Base-by-base conservation (phyloP, 441 rosid genomes). In the Rhodomyrtus psidioides region DNA sequence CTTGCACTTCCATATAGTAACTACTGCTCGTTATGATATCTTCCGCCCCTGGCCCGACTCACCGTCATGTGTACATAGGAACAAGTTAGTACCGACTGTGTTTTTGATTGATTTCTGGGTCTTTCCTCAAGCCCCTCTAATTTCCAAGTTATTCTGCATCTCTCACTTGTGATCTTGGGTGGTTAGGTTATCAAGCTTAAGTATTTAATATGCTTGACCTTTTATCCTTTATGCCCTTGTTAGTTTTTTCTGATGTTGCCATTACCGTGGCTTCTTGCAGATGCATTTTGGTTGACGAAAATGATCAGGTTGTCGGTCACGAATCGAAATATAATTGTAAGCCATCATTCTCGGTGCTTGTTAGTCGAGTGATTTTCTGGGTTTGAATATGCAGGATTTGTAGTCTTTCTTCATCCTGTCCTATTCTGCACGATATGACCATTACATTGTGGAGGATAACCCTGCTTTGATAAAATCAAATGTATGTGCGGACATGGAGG, bases 221-320 rank as follows among this genome's bases (percentile, higher is more conserved):
- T 10, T 70, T 9, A 6, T 70, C n/a, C 49, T 21, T 3, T 23
- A 5, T 70, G 79, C 27, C 42, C 49, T 65, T 19, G 27, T 39
- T 46, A 46, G 2, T 34, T 1, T 27, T 16, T 62, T 1, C 55
- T 84, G 81, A 27, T 49, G 23, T n/a, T 27, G 46, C 26, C 75
- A 24, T 81, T 15, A 54, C 6, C 1, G 4, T 53, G 58, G 28
- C 44, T 58, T 82, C 53, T 51, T 86, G 90, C 94, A 97, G 99
- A 92, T 97, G 99, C 95, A 97, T 97, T 89, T 93, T 97, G 65
- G 98, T 97, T 88, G 97, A 97, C 84, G 99, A 97, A 91, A 92
- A 86, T 82, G 99, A 96, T 90, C 91, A 83, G 26, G 96, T 94
- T 84, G 95, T 94, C 39, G 99, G 99, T 76, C 99, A 97, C 88